phyloP scores from a whole-genome alignment of 2,329 filamentous ascomycete genomes.

The Diaporthe caulivora region DNA sequence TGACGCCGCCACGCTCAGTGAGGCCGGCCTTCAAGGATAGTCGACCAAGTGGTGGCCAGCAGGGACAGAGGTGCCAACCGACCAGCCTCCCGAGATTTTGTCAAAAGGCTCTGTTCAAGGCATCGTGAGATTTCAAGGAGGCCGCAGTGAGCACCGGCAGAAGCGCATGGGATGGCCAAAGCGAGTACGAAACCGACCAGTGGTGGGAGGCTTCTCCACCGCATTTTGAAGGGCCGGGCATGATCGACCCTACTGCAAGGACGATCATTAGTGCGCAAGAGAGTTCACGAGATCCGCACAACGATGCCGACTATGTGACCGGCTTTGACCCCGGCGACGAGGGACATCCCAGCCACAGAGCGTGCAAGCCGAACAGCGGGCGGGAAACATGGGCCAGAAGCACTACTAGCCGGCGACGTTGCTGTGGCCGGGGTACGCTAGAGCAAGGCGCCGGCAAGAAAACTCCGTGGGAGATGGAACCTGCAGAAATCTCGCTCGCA shows the following conservation, averaged over 20 bases:
- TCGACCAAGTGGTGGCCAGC: no score
- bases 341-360: not conserved
- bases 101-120: no score
- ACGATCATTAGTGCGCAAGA: conserved; percentile 18
- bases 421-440: no score
- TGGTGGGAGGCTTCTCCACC: not conserved
- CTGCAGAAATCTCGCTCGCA: not conserved
- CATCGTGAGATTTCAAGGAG: not conserved
- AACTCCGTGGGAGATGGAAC: no score
- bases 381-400: not conserved
- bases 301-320: conserved; percentile 10
- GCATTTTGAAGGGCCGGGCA: not conserved
- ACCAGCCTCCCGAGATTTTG: not conserved
- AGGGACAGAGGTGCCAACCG: not conserved
- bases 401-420: not conserved
- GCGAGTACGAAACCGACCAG: not conserved
- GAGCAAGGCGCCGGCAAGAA: not conserved
- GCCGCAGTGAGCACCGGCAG: not conserved
- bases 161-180: not conserved
- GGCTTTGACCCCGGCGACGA: conserved; percentile 7
- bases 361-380: not conserved
- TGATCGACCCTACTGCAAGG: conserved; percentile 14
- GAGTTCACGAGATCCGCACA: conserved; percentile 9
- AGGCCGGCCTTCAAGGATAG: not conserved
- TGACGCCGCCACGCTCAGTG: not conserved